Base-by-base conservation (phyloP, 345 rosid species). In the Populus euphratica region DNA sequence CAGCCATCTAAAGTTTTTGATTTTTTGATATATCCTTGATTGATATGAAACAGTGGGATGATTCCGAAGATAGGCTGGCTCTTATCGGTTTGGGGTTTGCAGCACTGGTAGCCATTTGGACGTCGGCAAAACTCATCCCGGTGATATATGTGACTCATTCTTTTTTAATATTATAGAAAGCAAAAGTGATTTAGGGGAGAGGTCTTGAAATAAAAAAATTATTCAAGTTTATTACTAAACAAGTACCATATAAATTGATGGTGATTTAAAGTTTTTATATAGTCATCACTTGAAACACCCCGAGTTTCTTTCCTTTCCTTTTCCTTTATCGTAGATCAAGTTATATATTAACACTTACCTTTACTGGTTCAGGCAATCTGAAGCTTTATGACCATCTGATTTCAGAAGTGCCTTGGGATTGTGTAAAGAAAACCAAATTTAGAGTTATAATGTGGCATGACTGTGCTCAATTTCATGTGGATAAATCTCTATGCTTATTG, bases 81-180 rank as follows among this genome's bases (percentile, higher is more conserved):
- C 80, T 95, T 59, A 71, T 89, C 38, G 98, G 99, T 69, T 85
- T 95, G 79, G 89, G 96, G 9, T 93, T 95, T 83, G 90, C 97
- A 31, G 91, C 85, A 5, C 69, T 92, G 68, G 94, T 83, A 31
- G 90, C 87, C 64, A 16, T 93, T 11, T 95, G 99, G 98, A 87
- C 96, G 21, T 90, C 99, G 43, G n/a, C 82, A 2, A 93, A 88
- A 69, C 83, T 95, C 50, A 59, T 90, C 76, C 74, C 92, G 86
- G 98, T 93, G 90, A 75, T 75, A 61, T 13, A 35, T 41, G 9
- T 12, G 16, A 75, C 43, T 67, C 56, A 23, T 33, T 72, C 52
- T 74, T 77, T 62, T 68, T 47, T 50, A 64, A 83, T 71, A 21
- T 33, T 12, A 54, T 41, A 21, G 47, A n/a, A 43, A 72, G 33